A percentile compares a stretch with the other conserved stretches of the same genome.
Evolutionary conservation across 2,329 filamentous ascomycete genomes (phyloP).

Genomic region (Chrysosporium keratinophilum): DNA sequence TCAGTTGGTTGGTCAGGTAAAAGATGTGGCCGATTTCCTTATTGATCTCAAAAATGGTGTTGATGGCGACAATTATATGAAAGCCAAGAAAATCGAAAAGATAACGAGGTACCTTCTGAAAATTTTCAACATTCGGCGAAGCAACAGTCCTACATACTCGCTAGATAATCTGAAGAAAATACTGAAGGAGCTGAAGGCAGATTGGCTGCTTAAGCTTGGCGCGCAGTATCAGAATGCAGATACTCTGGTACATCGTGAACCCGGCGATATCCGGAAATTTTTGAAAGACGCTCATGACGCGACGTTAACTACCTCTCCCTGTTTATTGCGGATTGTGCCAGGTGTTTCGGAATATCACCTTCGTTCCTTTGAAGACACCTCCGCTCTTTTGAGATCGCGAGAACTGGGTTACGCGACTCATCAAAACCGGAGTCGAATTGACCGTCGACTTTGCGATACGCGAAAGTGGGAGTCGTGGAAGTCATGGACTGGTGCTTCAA

Average conservation of each 20-base stretch:
- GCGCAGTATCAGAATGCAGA: neutral
- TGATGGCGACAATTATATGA: neutral
- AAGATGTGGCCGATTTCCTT: neutral
- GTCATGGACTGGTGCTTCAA: slow-evolving; percentile 48
- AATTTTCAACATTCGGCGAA: neutral
- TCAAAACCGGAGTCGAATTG: slow-evolving; percentile 14
- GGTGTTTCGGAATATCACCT: slow-evolving; percentile 2
- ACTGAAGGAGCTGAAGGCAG: neutral
- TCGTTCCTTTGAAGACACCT: neutral
- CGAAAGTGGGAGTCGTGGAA: slow-evolving; percentile 33
- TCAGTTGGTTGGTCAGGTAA: neutral
- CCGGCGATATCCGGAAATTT: slow-evolving; percentile 19
- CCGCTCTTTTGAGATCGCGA: slow-evolving; percentile 23
- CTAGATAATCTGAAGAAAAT: neutral
- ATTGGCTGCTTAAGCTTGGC: slow-evolving; percentile 12
- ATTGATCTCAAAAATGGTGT: neutral
- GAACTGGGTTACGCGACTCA: slow-evolving; percentile 22
- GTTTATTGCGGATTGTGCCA: slow-evolving; percentile 6
- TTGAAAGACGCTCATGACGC: slow-evolving; percentile 19
- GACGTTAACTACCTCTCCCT: slow-evolving; percentile 17
- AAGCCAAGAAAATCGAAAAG: neutral
- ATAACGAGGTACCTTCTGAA: neutral
- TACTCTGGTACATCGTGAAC: slow-evolving; percentile 16
- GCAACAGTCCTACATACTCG: neutral
- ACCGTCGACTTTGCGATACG: slow-evolving; percentile 24